Evolutionary conservation across 1,139 yeast genomes (phyloP).

Genomic region (Diutina siamensis): DNA sequence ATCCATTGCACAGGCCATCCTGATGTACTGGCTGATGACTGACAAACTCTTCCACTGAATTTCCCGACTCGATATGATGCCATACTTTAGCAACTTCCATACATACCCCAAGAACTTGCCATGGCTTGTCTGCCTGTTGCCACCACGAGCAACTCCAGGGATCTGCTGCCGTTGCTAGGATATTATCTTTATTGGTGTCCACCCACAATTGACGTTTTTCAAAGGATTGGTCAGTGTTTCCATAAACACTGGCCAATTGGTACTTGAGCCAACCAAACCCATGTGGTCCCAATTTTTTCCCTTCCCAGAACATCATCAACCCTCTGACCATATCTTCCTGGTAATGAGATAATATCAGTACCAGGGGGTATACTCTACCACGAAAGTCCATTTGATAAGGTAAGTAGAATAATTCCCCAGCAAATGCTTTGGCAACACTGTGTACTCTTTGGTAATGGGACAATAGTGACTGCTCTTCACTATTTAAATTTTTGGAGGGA

Average conservation of each 20-base stretch:
- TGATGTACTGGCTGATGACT: constrained; percentile 31
- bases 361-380: constrained; percentile 32
- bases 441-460: constrained; percentile 14
- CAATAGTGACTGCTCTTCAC: constrained; percentile 10
- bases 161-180: constrained; percentile 18
- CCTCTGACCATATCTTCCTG: constrained; percentile 26
- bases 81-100: constrained; percentile 18
- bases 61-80: constrained; percentile 7
- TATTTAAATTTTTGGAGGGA: constrained; percentile 9
- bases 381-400: constrained; percentile 33
- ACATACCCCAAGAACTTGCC: constrained; percentile 29
- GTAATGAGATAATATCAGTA: constrained; percentile 25
- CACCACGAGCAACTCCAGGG: constrained; percentile 27
- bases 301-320: constrained; percentile 28
- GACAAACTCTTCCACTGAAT: constrained; percentile 13
- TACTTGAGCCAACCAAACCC: constrained; percentile 32
- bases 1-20: constrained; percentile 39
- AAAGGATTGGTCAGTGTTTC: constrained; percentile 18
- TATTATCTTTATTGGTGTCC: constrained; percentile 13
- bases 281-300: constrained; percentile 21
- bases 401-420: constrained; percentile 28
- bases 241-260: constrained; percentile 28
- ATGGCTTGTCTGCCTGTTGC: constrained; percentile 29
- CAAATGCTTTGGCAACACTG: constrained; percentile 18
- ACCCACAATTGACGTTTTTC: constrained; percentile 19